These are phyloP conservation scores for Ceratobasidium sp. DNA, from an alignment of 1,284 basidiomycete genomes.

Conservation along the genomic window DNA sequence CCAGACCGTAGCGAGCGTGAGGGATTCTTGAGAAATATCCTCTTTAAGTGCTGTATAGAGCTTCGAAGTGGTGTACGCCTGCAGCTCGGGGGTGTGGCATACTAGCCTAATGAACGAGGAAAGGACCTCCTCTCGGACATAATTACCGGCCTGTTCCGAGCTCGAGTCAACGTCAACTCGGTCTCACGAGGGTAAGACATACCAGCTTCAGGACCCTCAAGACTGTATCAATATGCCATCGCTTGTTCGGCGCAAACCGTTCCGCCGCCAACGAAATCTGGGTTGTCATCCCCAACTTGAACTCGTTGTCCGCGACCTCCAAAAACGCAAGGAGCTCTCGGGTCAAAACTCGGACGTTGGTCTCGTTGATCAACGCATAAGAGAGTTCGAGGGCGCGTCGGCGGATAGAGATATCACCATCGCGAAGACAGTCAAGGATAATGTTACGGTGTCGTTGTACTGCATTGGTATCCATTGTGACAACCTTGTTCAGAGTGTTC, in stretches of 20 bases:
- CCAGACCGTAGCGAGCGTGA: constrained; percentile 94
- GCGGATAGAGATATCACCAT: constrained; percentile 98
- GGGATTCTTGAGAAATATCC: constrained; percentile 95
- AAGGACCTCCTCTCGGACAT: constrained; percentile 94
- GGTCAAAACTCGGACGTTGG: constrained; percentile 91
- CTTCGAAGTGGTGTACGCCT: constrained; percentile 93
- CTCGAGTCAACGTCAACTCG: constrained; percentile 5
- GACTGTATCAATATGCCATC: constrained; percentile 99
- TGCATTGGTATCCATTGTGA: constrained; percentile 96
- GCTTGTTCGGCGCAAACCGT: constrained; percentile 94
- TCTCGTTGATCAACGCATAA: constrained; percentile 96
- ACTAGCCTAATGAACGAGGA: constrained; percentile 95
- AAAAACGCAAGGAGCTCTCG: constrained; percentile 94
- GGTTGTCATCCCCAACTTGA: constrained; percentile 97
- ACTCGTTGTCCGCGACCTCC: constrained; percentile 98
- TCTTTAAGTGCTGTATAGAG: constrained; percentile 85
- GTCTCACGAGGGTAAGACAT: background rate
- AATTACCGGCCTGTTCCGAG: constrained; percentile 87
- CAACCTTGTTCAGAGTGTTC: constrained; percentile 98
- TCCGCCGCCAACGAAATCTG: constrained; percentile 97
- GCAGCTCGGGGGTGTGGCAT: constrained; percentile 95
- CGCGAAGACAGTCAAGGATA: constrained; percentile 96
- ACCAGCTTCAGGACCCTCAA: constrained; percentile 91
- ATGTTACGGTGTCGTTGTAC: constrained; percentile 98
- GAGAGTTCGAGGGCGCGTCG: constrained; percentile 95